Evolutionary conservation across 2,329 filamentous ascomycete species (phyloP).

Genomic region (Ampelomyces quisqualis): DNA sequence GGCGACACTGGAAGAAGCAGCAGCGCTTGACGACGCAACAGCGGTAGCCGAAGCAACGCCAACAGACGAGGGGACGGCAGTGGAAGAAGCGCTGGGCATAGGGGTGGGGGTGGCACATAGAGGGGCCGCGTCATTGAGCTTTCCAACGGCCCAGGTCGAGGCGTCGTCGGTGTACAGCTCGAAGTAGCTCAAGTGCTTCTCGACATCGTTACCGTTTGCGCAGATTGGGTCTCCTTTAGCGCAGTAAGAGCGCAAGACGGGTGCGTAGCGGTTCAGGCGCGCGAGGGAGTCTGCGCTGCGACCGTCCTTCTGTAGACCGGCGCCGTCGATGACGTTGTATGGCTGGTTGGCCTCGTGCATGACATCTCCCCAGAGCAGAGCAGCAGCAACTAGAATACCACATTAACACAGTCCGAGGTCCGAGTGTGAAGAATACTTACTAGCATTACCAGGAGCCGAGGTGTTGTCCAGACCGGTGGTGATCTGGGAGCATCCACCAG

Average conservation of each 20-base stretch:
- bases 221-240: constrained; percentile 63
- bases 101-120: constrained; percentile 13
- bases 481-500: constrained; percentile 20
- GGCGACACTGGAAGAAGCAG: constrained; percentile 7
- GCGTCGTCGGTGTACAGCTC: constrained; percentile 24
- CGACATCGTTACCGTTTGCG: constrained; percentile 60
- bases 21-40: constrained; percentile 5
- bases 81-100: constrained; percentile 3
- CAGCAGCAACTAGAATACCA: constrained; percentile 17
- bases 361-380: constrained; percentile 26
- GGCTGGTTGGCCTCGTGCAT: constrained; percentile 23
- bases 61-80: constrained; percentile 19
- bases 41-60: constrained; percentile 2
- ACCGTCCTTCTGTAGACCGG: constrained; percentile 12
- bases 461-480: constrained; percentile 18
- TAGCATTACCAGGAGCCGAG: constrained; percentile 21
- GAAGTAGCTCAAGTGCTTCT: constrained; percentile 61
- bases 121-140: constrained; percentile 17
- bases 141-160: constrained; percentile 22
- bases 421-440: constrained; percentile 20
- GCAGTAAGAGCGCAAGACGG: constrained; percentile 63
- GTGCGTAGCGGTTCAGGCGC: constrained; percentile 36
- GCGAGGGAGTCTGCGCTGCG: constrained; percentile 15
- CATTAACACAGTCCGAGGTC: constrained; percentile 1
- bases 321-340: constrained; percentile 25